Evolutionary conservation across 2,329 filamentous ascomycete species (phyloP), one percentile per base, ranked within the genome.

Genomic region (Cercospora brassicicola): DNA sequence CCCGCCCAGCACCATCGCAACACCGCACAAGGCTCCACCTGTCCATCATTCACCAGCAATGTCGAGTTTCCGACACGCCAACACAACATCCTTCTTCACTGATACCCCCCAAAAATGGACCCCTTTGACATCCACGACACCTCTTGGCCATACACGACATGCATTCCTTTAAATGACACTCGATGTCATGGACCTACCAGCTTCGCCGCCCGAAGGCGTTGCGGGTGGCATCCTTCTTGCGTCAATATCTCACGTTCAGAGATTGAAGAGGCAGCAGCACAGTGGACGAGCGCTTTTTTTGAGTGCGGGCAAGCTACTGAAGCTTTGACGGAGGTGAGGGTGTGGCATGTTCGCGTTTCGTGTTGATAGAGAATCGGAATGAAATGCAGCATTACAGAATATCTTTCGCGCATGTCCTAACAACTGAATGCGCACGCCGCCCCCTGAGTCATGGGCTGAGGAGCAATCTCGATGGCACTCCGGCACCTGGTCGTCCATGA

Each of bases 61-160:
- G 15, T 59, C 61, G 51, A 64, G 23, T 61, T 61, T 23, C 33
- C 62, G 45, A 59, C 48, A 48, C 63, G 39, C 65, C 61, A 15
- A 53, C 53, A 33, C 59, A 57, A 65, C 57, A 64, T n/a, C 64
- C 48, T 62, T 65, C 62, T 66, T 62, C 55, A 65, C 67, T 53
- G 67, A 69, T 69, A 69, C 67, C 65, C 60, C 66, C 42, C 57
- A 28, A 61, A 62, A 65, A 66, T 72, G 71, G 67, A 70, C 68
- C 71, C 72, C 69, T 73, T 73, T 69, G 72, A 73, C 72, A 69
- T 69, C 67, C 42, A 72, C 68, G 68, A 70, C 64, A 60, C 66
- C 65, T 67, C 64, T 67, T 67, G 67, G 64, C 63, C 67, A 65
- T 69, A 30, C 26, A 57, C 67, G 59, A 69, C 67, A 67, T 59